These are phyloP conservation scores for Teunomyces kruisii DNA, from an alignment of 805 yeast species.

Conservation along the genomic window DNA sequence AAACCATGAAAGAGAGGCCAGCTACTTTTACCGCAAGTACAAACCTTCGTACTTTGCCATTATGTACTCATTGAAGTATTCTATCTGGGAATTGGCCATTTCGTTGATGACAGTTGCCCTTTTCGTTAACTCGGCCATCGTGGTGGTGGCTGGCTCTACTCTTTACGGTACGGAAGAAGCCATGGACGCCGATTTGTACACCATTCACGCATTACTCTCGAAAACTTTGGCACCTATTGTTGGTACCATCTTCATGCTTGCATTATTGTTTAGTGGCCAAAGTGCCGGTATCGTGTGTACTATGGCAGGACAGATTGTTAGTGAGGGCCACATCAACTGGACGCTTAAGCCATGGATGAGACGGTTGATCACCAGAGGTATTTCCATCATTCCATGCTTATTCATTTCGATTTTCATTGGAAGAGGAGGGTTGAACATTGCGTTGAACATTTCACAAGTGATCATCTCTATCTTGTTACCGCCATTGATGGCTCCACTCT, in stretches of 20 bases:
- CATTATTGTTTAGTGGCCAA: slow-evolving; percentile 81
- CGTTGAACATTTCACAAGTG: slow-evolving; percentile 85
- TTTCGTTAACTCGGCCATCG: slow-evolving; percentile 81
- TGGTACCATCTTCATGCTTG: slow-evolving; percentile 82
- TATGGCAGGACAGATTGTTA: slow-evolving; percentile 88
- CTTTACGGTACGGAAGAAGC: slow-evolving; percentile 64
- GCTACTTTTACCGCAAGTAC: slow-evolving; percentile 45
- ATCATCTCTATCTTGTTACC: slow-evolving; percentile 80
- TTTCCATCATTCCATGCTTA: slow-evolving; percentile 81
- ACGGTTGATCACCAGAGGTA: slow-evolving; percentile 70
- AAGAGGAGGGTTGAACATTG: slow-evolving; percentile 63
- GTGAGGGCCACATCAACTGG: slow-evolving; percentile 90
- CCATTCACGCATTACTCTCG: slow-evolving; percentile 67
- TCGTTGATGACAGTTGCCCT: slow-evolving; percentile 79
- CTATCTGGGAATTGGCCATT: slow-evolving; percentile 66
- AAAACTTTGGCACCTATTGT: slow-evolving; percentile 67
- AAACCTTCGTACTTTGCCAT: slow-evolving; percentile 75
- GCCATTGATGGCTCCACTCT: slow-evolving; percentile 79
- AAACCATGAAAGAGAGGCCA: slow-evolving; percentile 20
- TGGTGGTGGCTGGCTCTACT: slow-evolving; percentile 80
- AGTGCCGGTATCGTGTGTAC: slow-evolving; percentile 93
- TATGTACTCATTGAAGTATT: slow-evolving; percentile 65
- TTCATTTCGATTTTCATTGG: slow-evolving; percentile 72
- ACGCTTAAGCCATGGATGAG: slow-evolving; percentile 76
- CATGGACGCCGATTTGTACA: slow-evolving; percentile 76